Evolutionary conservation across 371 early-diverging fungal genomes (phyloP), one percentile per base, ranked within the genome.

Genomic region (Saksenaea vasiformis): DNA sequence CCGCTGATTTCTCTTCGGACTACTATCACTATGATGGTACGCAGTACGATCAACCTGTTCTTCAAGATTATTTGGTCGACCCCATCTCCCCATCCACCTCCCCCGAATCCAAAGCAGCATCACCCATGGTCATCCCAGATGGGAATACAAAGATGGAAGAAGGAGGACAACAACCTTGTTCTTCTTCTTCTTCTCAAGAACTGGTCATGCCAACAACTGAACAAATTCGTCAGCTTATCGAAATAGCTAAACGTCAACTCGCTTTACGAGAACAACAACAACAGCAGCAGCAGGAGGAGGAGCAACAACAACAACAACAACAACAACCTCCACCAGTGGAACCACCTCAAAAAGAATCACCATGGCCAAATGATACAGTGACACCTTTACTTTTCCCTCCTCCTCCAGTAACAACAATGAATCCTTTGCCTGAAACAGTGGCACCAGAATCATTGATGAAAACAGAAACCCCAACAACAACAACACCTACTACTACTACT

Each of bases 161-260:
- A 37, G 17, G 17, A 51, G 38, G 17, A 37, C 54, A 53, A 61
- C 31, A 38, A 38, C 10, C 31, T 27, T n/a, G n/a, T n/a, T n/a
- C n/a, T n/a, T n/a, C n/a, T n/a, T n/a, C n/a, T n/a, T n/a, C n/a
- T n/a, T n/a, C 64, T n/a, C 63, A 51, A 26, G 43, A 26, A 27
- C 35, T 70, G 19, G 54, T 58, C 41, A 66, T 72, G 62, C 77
- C 77, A 10, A 68, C 78, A 1, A 76, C 75, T 3, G 81, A 81
- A 53, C 77, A 81, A 53, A 74, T 81, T 27, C 76, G 74, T 19
- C 73, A 76, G 34, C 62, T 81, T 3, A 78, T 81, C 61, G 81
- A 81, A 28, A 58, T 72, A 7, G 81, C 81, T 39, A 81, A 81
- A 41, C 69, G 58, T 2, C 81, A 78, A 31, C 57, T 81, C 4